These are phyloP conservation scores for Debaryomyces tyrocola DNA, from an alignment of 805 yeast genomes.

Conservation along the genomic window DNA sequence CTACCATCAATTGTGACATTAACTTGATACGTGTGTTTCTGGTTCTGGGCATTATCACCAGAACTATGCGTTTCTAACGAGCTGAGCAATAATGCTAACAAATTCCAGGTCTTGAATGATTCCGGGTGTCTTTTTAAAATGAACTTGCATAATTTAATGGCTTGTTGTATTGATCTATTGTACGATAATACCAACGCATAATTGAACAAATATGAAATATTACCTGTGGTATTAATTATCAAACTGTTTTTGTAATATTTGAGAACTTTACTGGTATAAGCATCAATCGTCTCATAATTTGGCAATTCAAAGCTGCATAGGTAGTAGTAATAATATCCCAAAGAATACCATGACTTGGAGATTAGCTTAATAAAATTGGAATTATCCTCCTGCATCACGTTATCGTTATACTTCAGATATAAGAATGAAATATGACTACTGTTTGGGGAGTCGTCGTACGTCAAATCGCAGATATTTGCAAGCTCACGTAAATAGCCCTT, in stretches of 20 bases:
- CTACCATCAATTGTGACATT: background rate
- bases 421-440: slow-evolving; percentile 32
- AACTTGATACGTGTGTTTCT: background rate
- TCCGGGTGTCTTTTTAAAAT: slow-evolving; percentile 53
- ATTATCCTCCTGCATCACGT: slow-evolving; percentile 25
- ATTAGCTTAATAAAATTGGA: slow-evolving; percentile 27
- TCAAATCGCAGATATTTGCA: slow-evolving; percentile 22
- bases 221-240: slow-evolving; percentile 37
- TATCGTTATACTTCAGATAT: slow-evolving; percentile 33
- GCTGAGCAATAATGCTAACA: slow-evolving; percentile 63
- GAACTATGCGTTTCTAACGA: slow-evolving; percentile 49
- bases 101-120: slow-evolving; percentile 63
- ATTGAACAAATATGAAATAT: slow-evolving; percentile 28
- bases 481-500: slow-evolving; percentile 23
- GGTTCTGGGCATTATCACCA: slow-evolving; percentile 5
- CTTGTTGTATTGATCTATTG: slow-evolving; percentile 39
- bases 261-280: slow-evolving; percentile 16
- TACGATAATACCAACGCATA: slow-evolving; percentile 52
- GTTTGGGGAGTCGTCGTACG: slow-evolving; percentile 22
- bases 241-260: slow-evolving; percentile 34
- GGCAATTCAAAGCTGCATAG: slow-evolving; percentile 26
- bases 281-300: slow-evolving; percentile 15
- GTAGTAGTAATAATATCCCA: slow-evolving; percentile 33
- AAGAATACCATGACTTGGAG: slow-evolving; percentile 37
- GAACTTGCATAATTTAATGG: slow-evolving; percentile 48